Base-by-base conservation (phyloP, 1,284 basidiomycete species). In the Boletus mariae region DNA sequence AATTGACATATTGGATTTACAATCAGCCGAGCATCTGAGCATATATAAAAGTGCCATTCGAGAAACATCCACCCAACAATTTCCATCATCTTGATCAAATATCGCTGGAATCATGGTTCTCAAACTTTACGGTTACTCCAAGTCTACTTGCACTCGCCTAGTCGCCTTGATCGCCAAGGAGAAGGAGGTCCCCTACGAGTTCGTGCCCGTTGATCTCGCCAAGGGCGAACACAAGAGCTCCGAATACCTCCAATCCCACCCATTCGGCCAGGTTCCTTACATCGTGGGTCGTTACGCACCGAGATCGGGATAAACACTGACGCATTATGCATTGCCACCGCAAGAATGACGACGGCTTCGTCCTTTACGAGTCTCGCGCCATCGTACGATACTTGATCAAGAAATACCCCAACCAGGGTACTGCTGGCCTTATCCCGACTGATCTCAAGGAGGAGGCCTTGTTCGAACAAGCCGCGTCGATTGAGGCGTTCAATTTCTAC, bases 181-280 rank as follows among this genome's bases (percentile, higher is more conserved):
- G 66, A 77, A 80, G 62, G 64, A 74, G 13, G 67, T 83, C 15
- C 74, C 75, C 0, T 81, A 77, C 63, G 75, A 80, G 62, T 59
- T 81, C 47, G 54, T 75, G 40, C 3, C 47, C 13, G 61, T 83
- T 53, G 73, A 82, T 61, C 42, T 79, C 12, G 11, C 42, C 47
- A 73, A 73, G 37, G 69, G 68, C 34, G 76, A 76, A 59, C 77
- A 83, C 61, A 82, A 82, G 64, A 50, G 68, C 0, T 61, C 75
- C 4, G 73, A 65, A 23, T 80, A 70, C 70, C 34, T 78, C 38
- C 66, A 63, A 23, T 70, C 75, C 26, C 82, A 87, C 53, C 83
- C 85, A 0, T 87, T 87, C 61, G 82, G 81, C 25, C 80, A 82
- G 61, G 71, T 86, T 53, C 84, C 84, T 5, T 82, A 77, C 66